Base-by-base conservation (phyloP, 495 filamentous ascomycete species). In the Aspergillus asperescens region DNA sequence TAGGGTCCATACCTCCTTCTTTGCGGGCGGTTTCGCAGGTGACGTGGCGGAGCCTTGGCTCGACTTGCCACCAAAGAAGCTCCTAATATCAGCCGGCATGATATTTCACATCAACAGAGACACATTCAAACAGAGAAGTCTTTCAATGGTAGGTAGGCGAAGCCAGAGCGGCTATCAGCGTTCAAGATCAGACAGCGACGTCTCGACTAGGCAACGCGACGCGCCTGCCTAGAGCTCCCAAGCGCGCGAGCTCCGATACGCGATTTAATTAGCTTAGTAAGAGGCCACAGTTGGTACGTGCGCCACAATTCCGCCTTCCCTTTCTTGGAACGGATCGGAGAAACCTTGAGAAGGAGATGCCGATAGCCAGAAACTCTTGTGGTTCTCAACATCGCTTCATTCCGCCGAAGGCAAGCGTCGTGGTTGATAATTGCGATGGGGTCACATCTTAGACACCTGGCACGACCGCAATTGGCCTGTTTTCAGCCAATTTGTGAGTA, bases 21-120 rank as follows among this genome's bases (percentile, higher is more conserved):
- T 70, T 18, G 65, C 59, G 19, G 68, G 50, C 38, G 60, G 60
- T 44, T 73, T 73, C 24, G 64, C 54, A 27, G 67, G 60, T 12
- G 62, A 61, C 9, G 56, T 40, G 44, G 32, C 56, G 19, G 65
- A 62, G 56, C 62, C 61, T 55, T 69, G 64, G 43, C 62, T 62
- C 15, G 67, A 56, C 64, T 76, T 76, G 50, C 81, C 77, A 13
- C 81, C 81, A 67, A 95, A 93, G 61, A 92, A 95, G 57, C 70
- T 84, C 45, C 89, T 75, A 54, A 94, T 94, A 74, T 94, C 89
- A 28, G 78, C 52, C 54, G 88, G 80, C 87, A 89, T 91, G 20
- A 45, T 65, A 52, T 42, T 23, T 46, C 32, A 43, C 31, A 38
- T 34, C 16, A 37, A 42, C 6, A 15, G 20, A 40, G 54, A 37